Evolutionary conservation across 495 filamentous ascomycete genomes (phyloP), one percentile per base, ranked within the genome.

Genomic region (Penicillium taxi): DNA sequence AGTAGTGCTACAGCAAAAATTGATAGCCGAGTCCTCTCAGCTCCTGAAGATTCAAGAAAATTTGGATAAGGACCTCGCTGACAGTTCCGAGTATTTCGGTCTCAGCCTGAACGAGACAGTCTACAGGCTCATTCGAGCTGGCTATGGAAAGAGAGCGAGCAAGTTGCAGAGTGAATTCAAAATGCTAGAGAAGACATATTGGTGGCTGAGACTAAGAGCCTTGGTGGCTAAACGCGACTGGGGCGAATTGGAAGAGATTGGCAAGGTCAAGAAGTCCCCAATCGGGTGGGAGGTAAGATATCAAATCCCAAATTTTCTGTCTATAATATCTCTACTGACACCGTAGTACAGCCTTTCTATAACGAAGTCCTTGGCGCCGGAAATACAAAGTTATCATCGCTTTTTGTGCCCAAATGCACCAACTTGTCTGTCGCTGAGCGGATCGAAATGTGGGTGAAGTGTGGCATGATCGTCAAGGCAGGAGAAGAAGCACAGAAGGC

Each of bases 361-460:
- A 91, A 89, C 58, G 84, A 89, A 49, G 75, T 84, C 31, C 61
- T 96, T 5, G 79, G 79, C 25, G 93, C 91, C 5, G 90, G 93
- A 33, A 96, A 98, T 55, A 81, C 85, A 15, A 84, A 87, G 37
- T 67, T 94, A 3, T 93, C 93, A 5, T 74, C 81, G 2, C 44
- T 72, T 4, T 98, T 95, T 55, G 77, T 96, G 31, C 82, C 86
- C 7, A 98, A 96, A 62, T 94, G 89, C 63, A 77, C 75, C 30
- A 62, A 62, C 26, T 46, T 81, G 26, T 66, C 72, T 14, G 64
- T 73, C 7, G 70, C 75, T 32, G 82, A 87, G 39, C 67, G 81
- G 21, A 78, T 95, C 35, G 80, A 85, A 51, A 95, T 96, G 91
- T 96, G 86, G 75, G 76, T 93, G 46, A 94, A 94, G 63, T 96